Base-by-base conservation (phyloP, 2,329 filamentous ascomycete genomes). In the Aspergillus tubingensis region DNA sequence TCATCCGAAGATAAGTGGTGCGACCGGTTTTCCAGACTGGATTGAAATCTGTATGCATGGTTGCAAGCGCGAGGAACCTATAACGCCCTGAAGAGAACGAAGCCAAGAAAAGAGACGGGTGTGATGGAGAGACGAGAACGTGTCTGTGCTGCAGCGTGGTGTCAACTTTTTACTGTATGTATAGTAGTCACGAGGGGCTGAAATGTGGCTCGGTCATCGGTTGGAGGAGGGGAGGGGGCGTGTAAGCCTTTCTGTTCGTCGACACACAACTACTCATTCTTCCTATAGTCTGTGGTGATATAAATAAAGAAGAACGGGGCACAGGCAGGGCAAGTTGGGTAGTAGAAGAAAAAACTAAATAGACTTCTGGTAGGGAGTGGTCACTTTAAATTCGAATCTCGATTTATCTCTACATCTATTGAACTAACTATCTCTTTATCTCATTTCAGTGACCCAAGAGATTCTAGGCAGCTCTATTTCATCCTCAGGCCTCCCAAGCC, bases 41-140 rank as follows among this genome's bases (percentile, higher is more conserved):
- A 63, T 61, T 51, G 38, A 59, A 62, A 67, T 64, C 50, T 52
- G 30, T 38, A 59, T 58, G 60, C 36, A 61, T 58, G 54, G 38
- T 51, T 57, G 32, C 17, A 52, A 39, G 49, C 39, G 44, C 36
- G 47, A 58, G 44, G 51, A 57, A 44, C 57, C 62, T 63, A 59
- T 62, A 56, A 66, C 58, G 27, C 39, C 5, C 8, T 49, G 54
- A 53, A 51, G 51, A 51, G 49, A 54, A 49, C 50, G 51, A 61
- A 60, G 64, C 62, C 63, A 65, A 66, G 60, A 58, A 55, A 43
- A 50, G 55, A 48, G 60, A 61, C 54, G 60, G 60, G 53, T 38
- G 11, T 39, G 39, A 15, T 59, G 25, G 49, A 51, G 49, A 49
- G 39, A 58, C 25, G 57, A 54, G 57, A 62, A 54, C 43, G 47